These are phyloP conservation scores for Sphagnum tenellum DNA, from an alignment of 225 moss, liverwort and hornwort species.

Conservation along the genomic window DNA sequence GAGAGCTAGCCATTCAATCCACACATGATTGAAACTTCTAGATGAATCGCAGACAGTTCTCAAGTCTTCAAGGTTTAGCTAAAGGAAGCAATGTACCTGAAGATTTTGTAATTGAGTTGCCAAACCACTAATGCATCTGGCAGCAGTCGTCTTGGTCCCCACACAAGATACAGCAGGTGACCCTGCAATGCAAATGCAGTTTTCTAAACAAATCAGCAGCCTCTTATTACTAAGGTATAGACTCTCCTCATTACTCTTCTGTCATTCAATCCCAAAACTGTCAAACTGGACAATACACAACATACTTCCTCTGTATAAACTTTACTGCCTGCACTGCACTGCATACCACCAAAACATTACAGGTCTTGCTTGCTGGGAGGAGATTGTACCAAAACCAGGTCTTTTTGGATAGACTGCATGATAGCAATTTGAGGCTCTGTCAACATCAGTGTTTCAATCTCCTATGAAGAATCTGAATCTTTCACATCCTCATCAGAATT, in stretches of 20 bases:
- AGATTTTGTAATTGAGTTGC: constrained; percentile 51
- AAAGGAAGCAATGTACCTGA: constrained; percentile 35
- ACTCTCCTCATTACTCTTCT: too few relatives aligned
- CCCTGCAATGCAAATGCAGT: constrained; percentile 31
- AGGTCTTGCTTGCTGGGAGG: too few relatives aligned
- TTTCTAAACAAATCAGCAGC: background rate
- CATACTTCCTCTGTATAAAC: too few relatives aligned
- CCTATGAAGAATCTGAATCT: constrained; percentile 26
- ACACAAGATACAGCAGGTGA: constrained; percentile 70
- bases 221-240: too few relatives aligned
- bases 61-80: too few relatives aligned
- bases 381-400: constrained; percentile 55
- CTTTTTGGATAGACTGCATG: constrained; percentile 58
- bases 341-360: too few relatives aligned
- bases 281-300: too few relatives aligned
- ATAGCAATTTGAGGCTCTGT: constrained; percentile 32
- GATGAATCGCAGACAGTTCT: too few relatives aligned
- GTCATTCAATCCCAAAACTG: too few relatives aligned
- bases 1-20: too few relatives aligned
- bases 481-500: constrained; percentile 20
- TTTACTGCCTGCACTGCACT: too few relatives aligned
- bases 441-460: constrained; percentile 17
- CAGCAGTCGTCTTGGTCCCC: constrained; percentile 63
- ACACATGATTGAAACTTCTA: too few relatives aligned
- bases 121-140: constrained; percentile 57